These are phyloP conservation scores for Pyrenochaeta sp. DNA, from an alignment of 2,329 filamentous ascomycete species.

Conservation along the genomic window DNA sequence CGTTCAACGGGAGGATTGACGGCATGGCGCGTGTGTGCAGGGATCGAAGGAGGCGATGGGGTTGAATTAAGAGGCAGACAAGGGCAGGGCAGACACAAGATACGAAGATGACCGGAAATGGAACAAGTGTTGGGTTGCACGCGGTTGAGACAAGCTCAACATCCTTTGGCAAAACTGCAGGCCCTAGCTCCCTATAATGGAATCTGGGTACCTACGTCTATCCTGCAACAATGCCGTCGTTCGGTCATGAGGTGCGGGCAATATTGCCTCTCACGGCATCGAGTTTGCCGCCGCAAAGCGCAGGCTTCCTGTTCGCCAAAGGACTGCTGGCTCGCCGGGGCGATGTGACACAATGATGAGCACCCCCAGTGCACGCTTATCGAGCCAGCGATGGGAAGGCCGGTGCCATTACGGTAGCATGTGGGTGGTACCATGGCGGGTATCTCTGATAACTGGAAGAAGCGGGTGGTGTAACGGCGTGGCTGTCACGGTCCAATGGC, in stretches of 20 bases:
- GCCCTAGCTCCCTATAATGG: conserved; percentile 32
- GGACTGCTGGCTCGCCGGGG: conserved; percentile 13
- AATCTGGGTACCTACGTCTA: conserved; percentile 8
- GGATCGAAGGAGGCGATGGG: not conserved
- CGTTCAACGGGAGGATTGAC: conserved; percentile 42
- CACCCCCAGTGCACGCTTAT: conserved; percentile 12
- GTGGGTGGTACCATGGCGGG: conserved; percentile 40
- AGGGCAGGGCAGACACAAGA: conserved; percentile 9
- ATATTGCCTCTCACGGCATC: conserved; percentile 17
- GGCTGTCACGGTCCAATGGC: conserved; percentile 22
- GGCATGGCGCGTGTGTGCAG: conserved; percentile 43
- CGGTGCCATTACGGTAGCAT: conserved; percentile 28
- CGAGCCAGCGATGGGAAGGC: conserved; percentile 6
- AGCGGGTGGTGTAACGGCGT: conserved; percentile 31
- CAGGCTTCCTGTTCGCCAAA: conserved; percentile 25
- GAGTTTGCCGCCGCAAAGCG: conserved; percentile 21
- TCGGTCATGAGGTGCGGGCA: conserved; percentile 23
- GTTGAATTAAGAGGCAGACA: conserved; percentile 4
- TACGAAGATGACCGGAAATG: conserved; percentile 21
- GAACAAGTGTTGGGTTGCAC: conserved; percentile 23
- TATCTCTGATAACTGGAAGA: conserved; percentile 28
- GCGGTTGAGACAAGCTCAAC: conserved; percentile 43
- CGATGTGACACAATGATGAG: conserved; percentile 40
- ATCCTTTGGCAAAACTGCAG: conserved; percentile 18
- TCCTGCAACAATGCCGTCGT: conserved; percentile 6